These are phyloP conservation scores for Scheffersomyces spartinae DNA, from an alignment of 805 yeast species.

Conservation along the genomic window DNA sequence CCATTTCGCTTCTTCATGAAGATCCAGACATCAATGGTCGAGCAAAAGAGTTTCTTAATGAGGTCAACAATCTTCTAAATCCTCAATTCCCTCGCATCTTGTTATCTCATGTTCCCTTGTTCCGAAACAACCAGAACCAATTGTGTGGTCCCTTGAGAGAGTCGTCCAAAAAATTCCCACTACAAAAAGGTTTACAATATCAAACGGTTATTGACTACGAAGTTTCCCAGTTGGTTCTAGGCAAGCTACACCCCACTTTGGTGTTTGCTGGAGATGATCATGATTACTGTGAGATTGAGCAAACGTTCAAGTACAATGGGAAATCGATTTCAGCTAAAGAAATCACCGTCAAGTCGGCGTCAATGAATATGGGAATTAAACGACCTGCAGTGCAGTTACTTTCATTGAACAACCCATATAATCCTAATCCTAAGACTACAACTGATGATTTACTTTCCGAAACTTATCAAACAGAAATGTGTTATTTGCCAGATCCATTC, in stretches of 20 bases:
- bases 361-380: constrained; percentile 87
- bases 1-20: constrained; percentile 65
- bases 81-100: constrained; percentile 48
- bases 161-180: constrained; percentile 49
- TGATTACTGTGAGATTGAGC: constrained; percentile 79
- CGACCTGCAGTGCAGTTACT: constrained; percentile 81
- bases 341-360: constrained; percentile 76
- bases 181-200: constrained; percentile 70
- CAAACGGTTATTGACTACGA: constrained; percentile 74
- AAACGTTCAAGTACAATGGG: constrained; percentile 19
- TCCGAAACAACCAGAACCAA: constrained; percentile 49
- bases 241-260: constrained; percentile 49
- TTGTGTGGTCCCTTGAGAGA: constrained; percentile 75
- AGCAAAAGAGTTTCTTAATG: constrained; percentile 42
- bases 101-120: constrained; percentile 82
- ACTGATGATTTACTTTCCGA: no score
- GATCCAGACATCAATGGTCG: constrained; percentile 33
- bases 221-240: constrained; percentile 46
- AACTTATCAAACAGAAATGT: constrained; percentile 33
- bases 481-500: constrained; percentile 48
- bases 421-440: constrained; percentile 5
- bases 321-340: constrained; percentile 40
- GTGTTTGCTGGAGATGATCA: constrained; percentile 94
- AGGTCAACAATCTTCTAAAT: constrained; percentile 12
- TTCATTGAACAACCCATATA: constrained; percentile 44